Evolutionary conservation across 495 filamentous ascomycete genomes (phyloP).

Genomic region (Penicillium canescens): DNA sequence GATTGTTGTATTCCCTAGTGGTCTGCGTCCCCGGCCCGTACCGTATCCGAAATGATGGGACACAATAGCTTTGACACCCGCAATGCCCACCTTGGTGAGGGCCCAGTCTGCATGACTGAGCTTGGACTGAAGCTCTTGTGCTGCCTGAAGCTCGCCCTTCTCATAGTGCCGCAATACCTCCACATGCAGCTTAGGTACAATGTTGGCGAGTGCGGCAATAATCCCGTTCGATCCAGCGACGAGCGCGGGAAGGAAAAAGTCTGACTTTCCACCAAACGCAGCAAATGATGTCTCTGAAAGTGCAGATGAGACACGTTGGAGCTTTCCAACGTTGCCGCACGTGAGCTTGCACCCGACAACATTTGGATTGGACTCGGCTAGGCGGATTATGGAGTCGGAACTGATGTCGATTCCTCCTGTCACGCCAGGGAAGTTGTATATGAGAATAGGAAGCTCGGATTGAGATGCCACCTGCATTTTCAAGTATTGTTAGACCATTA

Average conservation of each 20-base stretch:
- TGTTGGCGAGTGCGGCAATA: slow-evolving; percentile 11
- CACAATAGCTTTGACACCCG: slow-evolving; percentile 1
- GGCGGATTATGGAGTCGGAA: slow-evolving; percentile 65
- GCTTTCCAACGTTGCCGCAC: slow-evolving; percentile 17
- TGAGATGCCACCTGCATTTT: slow-evolving; percentile 59
- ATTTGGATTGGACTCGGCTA: slow-evolving; percentile 24
- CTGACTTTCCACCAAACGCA: slow-evolving; percentile 11
- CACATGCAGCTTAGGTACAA: slow-evolving; percentile 12
- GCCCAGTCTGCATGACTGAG: slow-evolving; percentile 1
- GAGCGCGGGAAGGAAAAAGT: slow-evolving; percentile 9
- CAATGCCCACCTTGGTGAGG: slow-evolving; percentile 4
- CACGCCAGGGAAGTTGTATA: slow-evolving; percentile 80
- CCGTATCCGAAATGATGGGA: slow-evolving; percentile 1
- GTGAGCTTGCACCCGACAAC: slow-evolving; percentile 9
- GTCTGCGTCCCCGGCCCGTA: not conserved
- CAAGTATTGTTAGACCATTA: slow-evolving; percentile 26
- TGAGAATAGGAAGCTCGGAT: slow-evolving; percentile 74
- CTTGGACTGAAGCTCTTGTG: slow-evolving; percentile 1
- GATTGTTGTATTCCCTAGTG: not conserved
- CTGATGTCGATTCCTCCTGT: slow-evolving; percentile 69
- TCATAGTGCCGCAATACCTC: slow-evolving; percentile 2
- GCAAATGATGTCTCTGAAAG: slow-evolving; percentile 6
- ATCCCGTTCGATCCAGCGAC: slow-evolving; percentile 11
- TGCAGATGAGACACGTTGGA: slow-evolving; percentile 9
- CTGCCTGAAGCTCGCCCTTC: not conserved